Conservation (phyloP, 352 stramenopile species). For the Elongisporangium senticosum region DNA sequence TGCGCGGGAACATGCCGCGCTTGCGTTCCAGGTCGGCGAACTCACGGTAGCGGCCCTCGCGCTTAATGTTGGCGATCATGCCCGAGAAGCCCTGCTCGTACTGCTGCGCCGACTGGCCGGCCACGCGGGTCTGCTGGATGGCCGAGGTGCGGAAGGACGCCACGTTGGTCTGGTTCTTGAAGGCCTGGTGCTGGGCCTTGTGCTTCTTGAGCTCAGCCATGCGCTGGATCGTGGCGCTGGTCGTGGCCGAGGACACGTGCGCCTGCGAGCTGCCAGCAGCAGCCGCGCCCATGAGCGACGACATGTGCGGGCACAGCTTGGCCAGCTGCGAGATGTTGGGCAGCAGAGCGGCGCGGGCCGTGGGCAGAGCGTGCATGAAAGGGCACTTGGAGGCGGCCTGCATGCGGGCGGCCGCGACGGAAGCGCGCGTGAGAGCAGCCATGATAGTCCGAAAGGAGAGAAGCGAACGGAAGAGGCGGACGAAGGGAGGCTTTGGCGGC, state of each 20-base stretch:
- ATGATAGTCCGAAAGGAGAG: neutral
- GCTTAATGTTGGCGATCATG: conserved; percentile 81
- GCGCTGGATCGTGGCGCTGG: conserved; percentile 63
- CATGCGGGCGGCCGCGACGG: conserved; percentile 58
- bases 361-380: conserved; percentile 80
- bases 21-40: conserved; percentile 87
- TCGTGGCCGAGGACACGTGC: conserved; percentile 44
- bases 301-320: conserved; percentile 87
- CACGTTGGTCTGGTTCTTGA: conserved; percentile 26
- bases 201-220: conserved; percentile 67
- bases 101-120: conserved; percentile 45
- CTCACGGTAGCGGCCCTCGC: conserved; percentile 80
- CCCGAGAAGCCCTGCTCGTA: conserved; percentile 72
- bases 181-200: conserved; percentile 27
- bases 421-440: conserved; percentile 69
- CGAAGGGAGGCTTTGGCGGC: conserved; percentile 9
- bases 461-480: conserved; percentile 6
- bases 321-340: conserved; percentile 83
- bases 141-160: conserved; percentile 52
- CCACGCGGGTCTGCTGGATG: conserved; percentile 50
- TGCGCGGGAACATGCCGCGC: conserved; percentile 74
- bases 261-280: conserved; percentile 46
- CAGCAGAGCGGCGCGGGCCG: conserved; percentile 62
- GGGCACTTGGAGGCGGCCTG: conserved; percentile 73
- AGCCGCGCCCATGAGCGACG: conserved; percentile 61